Evolutionary conservation across 352 stramenopile genomes (phyloP).

Genomic region (Phytophthora podocarpi): DNA sequence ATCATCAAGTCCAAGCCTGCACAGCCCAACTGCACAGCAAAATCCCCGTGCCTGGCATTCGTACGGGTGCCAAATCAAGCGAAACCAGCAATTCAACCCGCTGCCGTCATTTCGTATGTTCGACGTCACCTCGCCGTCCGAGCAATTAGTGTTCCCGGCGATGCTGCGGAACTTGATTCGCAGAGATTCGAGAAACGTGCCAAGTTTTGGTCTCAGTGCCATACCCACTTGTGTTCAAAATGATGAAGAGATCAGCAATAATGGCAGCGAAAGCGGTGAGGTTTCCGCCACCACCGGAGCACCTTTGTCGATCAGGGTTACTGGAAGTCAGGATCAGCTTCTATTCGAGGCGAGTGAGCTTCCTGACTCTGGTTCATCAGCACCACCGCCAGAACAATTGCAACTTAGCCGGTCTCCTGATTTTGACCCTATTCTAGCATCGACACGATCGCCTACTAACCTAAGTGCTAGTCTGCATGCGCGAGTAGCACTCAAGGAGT

Average conservation of each 20-base stretch:
- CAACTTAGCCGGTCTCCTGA: slow-evolving; percentile 58
- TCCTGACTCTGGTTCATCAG: slow-evolving; percentile 19
- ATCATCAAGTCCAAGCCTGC: slow-evolving; percentile 1
- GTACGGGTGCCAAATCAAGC: slow-evolving; percentile 52
- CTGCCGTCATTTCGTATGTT: slow-evolving; percentile 81
- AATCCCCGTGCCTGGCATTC: slow-evolving; percentile 27
- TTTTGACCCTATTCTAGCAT: slow-evolving; percentile 36
- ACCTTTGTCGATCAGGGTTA: slow-evolving; percentile 4
- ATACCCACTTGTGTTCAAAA: background rate
- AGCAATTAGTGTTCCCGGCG: slow-evolving; percentile 57
- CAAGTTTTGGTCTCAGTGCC: slow-evolving; percentile 1
- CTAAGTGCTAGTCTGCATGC: slow-evolving; percentile 45
- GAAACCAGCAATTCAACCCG: slow-evolving; percentile 57
- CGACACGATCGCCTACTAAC: slow-evolving; percentile 26
- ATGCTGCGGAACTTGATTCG: slow-evolving; percentile 59
- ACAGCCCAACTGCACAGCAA: slow-evolving; percentile 9
- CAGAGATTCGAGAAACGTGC: slow-evolving; percentile 1
- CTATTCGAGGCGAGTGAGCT: slow-evolving; percentile 31
- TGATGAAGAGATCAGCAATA: slow-evolving; percentile 2
- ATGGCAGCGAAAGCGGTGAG: slow-evolving; percentile 2
- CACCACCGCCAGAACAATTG: slow-evolving; percentile 35
- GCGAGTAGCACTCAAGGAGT: slow-evolving; percentile 56
- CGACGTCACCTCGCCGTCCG: slow-evolving; percentile 54
- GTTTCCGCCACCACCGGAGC: background rate
- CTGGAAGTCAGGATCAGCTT: slow-evolving; percentile 14